Evolutionary conservation across 805 yeast genomes (phyloP), one percentile per base, ranked within the genome.

Genomic region (Pichia pseudocactophila): DNA sequence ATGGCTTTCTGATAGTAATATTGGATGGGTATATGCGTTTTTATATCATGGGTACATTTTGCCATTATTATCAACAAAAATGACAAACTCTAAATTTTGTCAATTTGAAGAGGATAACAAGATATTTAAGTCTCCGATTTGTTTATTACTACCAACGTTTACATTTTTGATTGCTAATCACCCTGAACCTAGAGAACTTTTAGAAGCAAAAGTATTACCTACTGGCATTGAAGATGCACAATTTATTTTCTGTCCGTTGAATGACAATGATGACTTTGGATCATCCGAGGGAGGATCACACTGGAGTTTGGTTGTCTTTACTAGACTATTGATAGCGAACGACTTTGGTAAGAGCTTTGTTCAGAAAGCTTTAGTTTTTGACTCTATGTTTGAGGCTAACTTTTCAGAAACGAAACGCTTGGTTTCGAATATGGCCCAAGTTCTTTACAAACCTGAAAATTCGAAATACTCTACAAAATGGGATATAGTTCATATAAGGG

Each of bases 1-100:
- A 54, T 83, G 92, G 90, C 62, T 83, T 26, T 80, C 78, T 51
- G 90, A 82, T 53, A 80, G 80, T 52, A 76, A 80, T 50, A 70
- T 83, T 31, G 65, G 82, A 0, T 74, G 81, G 42, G 59, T 80
- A 16, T 83, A 69, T 57, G 87, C 80, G 53, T 68, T 70, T 45
- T 55, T 76, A n/a, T 72, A 69, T 43, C 53, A 65, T 2, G 49
- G 49, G 11, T 61, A 57, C 36, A 43, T 57, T 4, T 35, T 50
- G 9, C 63, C 64, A 17, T 49, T 50, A 1, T 41, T 61, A 34
- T 45, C 40, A 17, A 48, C 59, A 13, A 57, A 61, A 31, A 43
- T 66, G 27, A 40, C 48, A 48, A 16, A 52, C 42, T 43, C 53
- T 37, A 56, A 53, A 46, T 41, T 51, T 54, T 20, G 31, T 26